Evolutionary conservation across 2,329 filamentous ascomycete species (phyloP).

Genomic region (Fusarium caatingaense): DNA sequence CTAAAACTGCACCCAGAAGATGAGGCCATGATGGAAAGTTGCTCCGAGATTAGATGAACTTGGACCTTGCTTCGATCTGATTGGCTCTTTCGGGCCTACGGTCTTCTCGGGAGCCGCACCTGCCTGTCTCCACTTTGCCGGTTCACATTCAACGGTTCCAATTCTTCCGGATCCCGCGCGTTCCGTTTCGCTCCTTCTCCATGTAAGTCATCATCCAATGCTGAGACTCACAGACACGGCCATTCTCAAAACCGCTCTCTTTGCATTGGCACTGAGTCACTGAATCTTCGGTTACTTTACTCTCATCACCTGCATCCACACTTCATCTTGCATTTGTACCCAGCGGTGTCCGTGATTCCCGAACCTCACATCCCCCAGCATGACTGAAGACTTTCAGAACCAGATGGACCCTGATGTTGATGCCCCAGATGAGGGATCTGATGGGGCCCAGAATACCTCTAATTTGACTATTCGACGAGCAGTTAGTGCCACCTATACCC

Average conservation of each 20-base stretch:
- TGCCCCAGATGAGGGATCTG: conserved; percentile 40
- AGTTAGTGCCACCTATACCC: conserved; percentile 32
- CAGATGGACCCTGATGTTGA: conserved; percentile 33
- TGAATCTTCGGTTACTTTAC: not conserved
- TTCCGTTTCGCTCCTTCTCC: conserved; percentile 31
- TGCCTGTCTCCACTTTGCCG: not conserved
- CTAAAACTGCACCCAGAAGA: not conserved
- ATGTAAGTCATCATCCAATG: conserved; percentile 1
- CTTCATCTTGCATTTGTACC: not conserved
- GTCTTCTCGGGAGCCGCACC: conserved; percentile 30
- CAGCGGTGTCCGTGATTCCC: conserved; percentile 16
- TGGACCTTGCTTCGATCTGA: not conserved
- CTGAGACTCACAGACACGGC: not conserved
- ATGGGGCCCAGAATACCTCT: conserved; percentile 38
- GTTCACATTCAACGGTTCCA: not conserved
- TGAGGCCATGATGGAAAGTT: conserved; percentile 13
- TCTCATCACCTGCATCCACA: not conserved
- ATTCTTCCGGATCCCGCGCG: conserved; percentile 40
- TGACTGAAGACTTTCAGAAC: conserved; percentile 33
- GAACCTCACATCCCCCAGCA: conserved; percentile 2
- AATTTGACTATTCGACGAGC: conserved; percentile 41
- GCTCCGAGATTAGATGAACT: not conserved
- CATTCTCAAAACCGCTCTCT: not conserved
- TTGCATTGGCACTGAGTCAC: not conserved
- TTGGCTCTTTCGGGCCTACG: conserved; percentile 36